These are phyloP conservation scores for Aegilops bicornis DNA, from an alignment of 176 grass and related monocot genomes.

Conservation along the genomic window DNA sequence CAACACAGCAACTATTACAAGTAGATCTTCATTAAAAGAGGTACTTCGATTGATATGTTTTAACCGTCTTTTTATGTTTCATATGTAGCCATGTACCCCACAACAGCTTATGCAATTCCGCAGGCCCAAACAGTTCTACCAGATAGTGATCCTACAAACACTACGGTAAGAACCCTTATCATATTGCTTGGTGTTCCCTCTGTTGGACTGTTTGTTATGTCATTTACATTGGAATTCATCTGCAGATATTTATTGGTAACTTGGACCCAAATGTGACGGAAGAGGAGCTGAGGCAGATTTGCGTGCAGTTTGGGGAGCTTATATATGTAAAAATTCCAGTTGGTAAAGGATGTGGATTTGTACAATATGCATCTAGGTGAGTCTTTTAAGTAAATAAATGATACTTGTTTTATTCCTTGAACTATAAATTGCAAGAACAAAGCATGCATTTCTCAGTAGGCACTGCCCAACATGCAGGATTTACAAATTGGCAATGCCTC, in stretches of 20 bases:
- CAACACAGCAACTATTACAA: conserved; percentile 1
- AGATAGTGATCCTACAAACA: conserved; percentile 72
- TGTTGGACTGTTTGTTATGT: conserved; percentile 27
- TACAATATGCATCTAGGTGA: conserved; percentile 78
- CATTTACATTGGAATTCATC: conserved; percentile 37
- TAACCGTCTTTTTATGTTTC: conserved; percentile 16
- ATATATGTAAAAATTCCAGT: conserved; percentile 91
- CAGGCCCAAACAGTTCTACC: conserved; percentile 59
- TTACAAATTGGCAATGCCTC: neutral
- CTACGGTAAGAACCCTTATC: conserved; percentile 47
- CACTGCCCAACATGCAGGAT: neutral
- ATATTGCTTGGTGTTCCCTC: conserved; percentile 17
- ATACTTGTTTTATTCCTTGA: neutral
- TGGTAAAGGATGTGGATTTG: conserved; percentile 96
- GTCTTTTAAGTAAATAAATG: neutral
- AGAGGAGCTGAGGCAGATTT: conserved; percentile 90
- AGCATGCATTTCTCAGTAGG: neutral
- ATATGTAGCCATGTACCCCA: conserved; percentile 58
- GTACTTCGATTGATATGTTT: neutral
- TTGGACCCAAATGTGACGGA: conserved; percentile 92
- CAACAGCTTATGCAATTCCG: conserved; percentile 57
- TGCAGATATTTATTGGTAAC: conserved; percentile 97
- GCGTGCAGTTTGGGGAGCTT: conserved; percentile 80
- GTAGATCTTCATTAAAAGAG: conserved; percentile 3
- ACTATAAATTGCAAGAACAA: conserved; percentile 9